Conservation (phyloP, 352 stramenopile species). For the Pythium aristosporum region DNA sequence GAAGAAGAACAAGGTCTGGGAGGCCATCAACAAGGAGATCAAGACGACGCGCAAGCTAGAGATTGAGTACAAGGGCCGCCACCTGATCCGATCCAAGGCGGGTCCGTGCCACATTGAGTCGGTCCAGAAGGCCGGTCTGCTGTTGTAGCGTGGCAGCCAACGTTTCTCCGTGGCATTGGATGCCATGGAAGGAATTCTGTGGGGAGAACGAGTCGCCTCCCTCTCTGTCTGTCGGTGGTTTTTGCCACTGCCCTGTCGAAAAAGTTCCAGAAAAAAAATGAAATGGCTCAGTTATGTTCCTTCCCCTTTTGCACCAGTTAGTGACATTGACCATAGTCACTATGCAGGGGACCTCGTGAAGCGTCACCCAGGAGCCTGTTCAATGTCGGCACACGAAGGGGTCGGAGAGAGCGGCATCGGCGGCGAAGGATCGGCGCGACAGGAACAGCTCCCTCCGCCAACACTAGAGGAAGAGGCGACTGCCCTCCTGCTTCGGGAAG, state of each 20-base stretch:
- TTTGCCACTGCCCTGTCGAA: neutral
- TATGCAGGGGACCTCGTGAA: neutral
- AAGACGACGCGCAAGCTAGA: conserved; percentile 79
- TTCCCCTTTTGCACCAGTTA: neutral
- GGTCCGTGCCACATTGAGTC: conserved; percentile 62
- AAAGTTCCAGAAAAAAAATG: neutral
- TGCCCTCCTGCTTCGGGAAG: neutral
- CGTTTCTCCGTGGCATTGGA: neutral
- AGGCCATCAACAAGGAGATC: conserved; percentile 69
- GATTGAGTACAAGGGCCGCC: conserved; percentile 69
- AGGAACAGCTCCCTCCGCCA: neutral
- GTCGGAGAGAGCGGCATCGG: neutral
- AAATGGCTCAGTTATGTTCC: neutral
- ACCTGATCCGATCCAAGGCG: conserved; percentile 48
- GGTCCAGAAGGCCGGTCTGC: conserved; percentile 43
- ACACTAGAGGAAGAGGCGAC: neutral
- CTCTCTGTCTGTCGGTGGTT: neutral
- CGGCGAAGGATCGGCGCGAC: neutral
- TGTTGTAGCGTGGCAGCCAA: conserved; percentile 6
- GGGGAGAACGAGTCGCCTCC: neutral
- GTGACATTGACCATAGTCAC: too few species aligned
- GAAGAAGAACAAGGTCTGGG: conserved; percentile 88
- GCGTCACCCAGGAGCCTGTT: neutral
- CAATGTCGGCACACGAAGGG: neutral
- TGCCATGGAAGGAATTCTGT: neutral